A percentile compares a stretch with the other conserved stretches of the same genome.
phyloP scores from a whole-genome alignment of 106 monocot species.

The Iris macrosiphon region DNA sequence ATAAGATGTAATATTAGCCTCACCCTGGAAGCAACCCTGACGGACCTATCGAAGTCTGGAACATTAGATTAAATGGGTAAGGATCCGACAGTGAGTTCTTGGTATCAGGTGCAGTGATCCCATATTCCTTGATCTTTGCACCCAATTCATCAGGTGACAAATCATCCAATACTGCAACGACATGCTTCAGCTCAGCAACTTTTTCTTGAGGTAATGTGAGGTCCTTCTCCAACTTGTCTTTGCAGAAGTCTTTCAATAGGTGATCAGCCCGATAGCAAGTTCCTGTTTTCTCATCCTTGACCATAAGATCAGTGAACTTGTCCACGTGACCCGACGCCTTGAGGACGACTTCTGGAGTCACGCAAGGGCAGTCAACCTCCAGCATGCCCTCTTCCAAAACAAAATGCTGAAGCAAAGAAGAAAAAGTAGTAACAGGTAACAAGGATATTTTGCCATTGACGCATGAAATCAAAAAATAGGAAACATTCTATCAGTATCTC shows the following conservation, averaged over 20 bases:
- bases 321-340: constrained; percentile 97
- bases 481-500: too few species aligned
- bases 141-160: constrained; percentile 72
- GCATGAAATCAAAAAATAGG: too few species aligned
- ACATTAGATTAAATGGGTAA: constrained; percentile 99
- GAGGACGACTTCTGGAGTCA: constrained; percentile 84
- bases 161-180: constrained; percentile 69
- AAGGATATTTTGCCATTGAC: too few species aligned
- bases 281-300: constrained; percentile 92
- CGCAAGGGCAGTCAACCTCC: constrained; percentile 90
- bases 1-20: constrained; percentile 11
- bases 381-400: constrained; percentile 96
- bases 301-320: constrained; percentile 97
- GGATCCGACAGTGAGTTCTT: constrained; percentile 87
- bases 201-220: constrained; percentile 56
- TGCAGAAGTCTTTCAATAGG: constrained; percentile 85
- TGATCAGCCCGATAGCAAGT: constrained; percentile 93
- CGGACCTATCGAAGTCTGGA: constrained; percentile 92
- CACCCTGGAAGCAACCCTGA: constrained; percentile 69
- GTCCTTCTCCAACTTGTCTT: constrained; percentile 93
- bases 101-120: constrained; percentile 78
- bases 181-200: constrained; percentile 61
- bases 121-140: constrained; percentile 82
- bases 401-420: constrained; percentile 59
- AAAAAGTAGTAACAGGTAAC: background rate